Conservation (phyloP, 2,329 filamentous ascomycete genomes). For the Fusarium sp. region DNA sequence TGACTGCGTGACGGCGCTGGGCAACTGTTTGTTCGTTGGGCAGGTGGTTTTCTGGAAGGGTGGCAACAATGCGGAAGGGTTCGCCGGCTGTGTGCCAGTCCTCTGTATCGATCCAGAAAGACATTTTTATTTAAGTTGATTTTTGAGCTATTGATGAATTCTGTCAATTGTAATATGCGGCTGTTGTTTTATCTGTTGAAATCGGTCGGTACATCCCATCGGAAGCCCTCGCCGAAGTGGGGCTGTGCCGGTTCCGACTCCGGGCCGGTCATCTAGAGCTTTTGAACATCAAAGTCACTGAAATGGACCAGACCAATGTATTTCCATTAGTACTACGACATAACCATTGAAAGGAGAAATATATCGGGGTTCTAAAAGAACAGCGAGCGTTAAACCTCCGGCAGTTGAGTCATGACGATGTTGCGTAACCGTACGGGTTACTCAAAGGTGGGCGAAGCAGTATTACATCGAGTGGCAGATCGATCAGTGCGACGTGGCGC, state of each 20-base stretch:
- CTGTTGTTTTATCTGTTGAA: background rate
- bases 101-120: constrained; percentile 45
- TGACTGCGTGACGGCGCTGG: constrained; percentile 14
- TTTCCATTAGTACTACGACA: background rate
- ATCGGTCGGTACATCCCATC: background rate
- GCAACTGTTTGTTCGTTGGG: constrained; percentile 16
- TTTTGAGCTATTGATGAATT: background rate
- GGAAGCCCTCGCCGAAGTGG: constrained; percentile 10
- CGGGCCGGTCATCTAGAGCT: background rate
- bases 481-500: constrained; percentile 12
- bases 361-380: background rate
- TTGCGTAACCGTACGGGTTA: background rate
- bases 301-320: background rate
- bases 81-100: constrained; percentile 50
- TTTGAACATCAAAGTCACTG: background rate
- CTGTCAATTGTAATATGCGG: background rate
- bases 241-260: background rate
- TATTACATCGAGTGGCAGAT: constrained; percentile 10
- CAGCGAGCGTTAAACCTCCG: constrained; percentile 16
- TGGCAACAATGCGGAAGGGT: constrained; percentile 45
- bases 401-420: constrained; percentile 26
- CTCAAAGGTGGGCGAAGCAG: background rate
- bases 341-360: background rate
- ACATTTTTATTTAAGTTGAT: background rate
- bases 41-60: constrained; percentile 14